A percentile compares a stretch with the other conserved stretches of the same genome.
Evolutionary conservation across 2,329 filamentous ascomycete species (phyloP).

Genomic region (Nemania abortiva): DNA sequence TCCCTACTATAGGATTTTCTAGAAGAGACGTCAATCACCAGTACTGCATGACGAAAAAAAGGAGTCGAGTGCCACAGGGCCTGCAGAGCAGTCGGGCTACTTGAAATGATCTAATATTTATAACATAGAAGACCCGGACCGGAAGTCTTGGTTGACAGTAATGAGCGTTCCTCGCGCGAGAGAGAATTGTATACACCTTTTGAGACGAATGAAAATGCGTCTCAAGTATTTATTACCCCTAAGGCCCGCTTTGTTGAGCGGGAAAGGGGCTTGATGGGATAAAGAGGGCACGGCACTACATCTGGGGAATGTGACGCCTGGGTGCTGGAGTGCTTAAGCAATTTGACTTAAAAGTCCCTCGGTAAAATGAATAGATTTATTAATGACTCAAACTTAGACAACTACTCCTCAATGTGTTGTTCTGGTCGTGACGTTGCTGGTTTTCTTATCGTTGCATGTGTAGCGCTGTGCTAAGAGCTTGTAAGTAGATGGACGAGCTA

Average conservation of each 20-base stretch:
- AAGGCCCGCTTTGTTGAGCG: background rate
- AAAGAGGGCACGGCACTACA: background rate
- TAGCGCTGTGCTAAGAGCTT: no score
- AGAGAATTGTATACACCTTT: constrained; percentile 26
- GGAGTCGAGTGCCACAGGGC: constrained; percentile 2
- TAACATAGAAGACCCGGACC: constrained; percentile 26
- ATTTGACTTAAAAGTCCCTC: background rate
- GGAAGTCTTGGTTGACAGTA: constrained; percentile 24
- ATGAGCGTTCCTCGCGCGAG: constrained; percentile 19
- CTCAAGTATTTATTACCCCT: background rate
- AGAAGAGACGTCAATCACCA: background rate
- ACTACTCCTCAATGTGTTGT: background rate
- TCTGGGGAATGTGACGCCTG: constrained; percentile 2
- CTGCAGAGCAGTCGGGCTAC: constrained; percentile 24
- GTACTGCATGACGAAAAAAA: background rate
- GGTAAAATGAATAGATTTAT: background rate
- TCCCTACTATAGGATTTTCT: background rate
- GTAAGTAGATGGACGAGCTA: background rate
- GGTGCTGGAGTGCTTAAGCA: background rate
- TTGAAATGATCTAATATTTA: constrained; percentile 30
- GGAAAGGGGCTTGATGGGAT: background rate
- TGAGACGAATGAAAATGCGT: background rate
- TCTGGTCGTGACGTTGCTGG: background rate
- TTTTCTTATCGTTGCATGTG: no score
- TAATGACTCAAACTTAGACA: background rate